Evolutionary conservation across 2,329 filamentous ascomycete species (phyloP).

Genomic region (Calonectria hawksworthii): DNA sequence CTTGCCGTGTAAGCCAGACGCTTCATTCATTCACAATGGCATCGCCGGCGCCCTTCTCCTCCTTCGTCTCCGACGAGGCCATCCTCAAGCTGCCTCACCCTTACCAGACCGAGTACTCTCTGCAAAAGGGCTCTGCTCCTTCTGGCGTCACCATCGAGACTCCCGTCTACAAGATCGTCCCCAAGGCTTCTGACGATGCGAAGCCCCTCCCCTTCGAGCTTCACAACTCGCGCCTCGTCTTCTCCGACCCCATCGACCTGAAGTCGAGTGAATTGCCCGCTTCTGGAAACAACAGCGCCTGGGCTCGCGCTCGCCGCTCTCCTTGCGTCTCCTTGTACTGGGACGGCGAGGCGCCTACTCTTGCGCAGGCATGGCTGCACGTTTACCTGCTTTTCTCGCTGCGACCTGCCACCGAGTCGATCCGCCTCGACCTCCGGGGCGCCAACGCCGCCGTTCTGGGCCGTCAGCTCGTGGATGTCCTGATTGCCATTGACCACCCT

Average conservation of each 20-base stretch:
- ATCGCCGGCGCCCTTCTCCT: conserved; percentile 36
- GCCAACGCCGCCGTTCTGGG: conserved; percentile 50
- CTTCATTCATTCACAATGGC: conserved; percentile 33
- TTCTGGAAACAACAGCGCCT: conserved; percentile 67
- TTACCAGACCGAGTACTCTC: conserved; percentile 61
- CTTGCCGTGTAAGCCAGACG: neutral
- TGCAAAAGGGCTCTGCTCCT: conserved; percentile 51
- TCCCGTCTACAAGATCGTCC: conserved; percentile 54
- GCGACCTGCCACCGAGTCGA: conserved; percentile 61
- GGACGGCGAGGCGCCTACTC: conserved; percentile 58
- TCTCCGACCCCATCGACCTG: conserved; percentile 61
- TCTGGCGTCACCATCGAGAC: conserved; percentile 29
- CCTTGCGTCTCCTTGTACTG: conserved; percentile 62
- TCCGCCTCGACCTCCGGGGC: conserved; percentile 63
- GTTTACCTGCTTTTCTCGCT: conserved; percentile 67
- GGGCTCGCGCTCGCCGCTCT: conserved; percentile 69
- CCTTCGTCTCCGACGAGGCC: conserved; percentile 50
- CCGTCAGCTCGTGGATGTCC: conserved; percentile 60
- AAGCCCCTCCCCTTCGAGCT: conserved; percentile 48
- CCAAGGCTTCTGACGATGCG: conserved; percentile 44
- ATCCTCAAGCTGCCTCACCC: conserved; percentile 65
- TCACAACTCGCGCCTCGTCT: conserved; percentile 55
- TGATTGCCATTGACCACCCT: conserved; percentile 66
- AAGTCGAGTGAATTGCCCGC: conserved; percentile 64
- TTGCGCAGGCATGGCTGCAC: conserved; percentile 67